phyloP scores from a whole-genome alignment of 768 basidiomycete genomes.

The Mrakia blollopis region DNA sequence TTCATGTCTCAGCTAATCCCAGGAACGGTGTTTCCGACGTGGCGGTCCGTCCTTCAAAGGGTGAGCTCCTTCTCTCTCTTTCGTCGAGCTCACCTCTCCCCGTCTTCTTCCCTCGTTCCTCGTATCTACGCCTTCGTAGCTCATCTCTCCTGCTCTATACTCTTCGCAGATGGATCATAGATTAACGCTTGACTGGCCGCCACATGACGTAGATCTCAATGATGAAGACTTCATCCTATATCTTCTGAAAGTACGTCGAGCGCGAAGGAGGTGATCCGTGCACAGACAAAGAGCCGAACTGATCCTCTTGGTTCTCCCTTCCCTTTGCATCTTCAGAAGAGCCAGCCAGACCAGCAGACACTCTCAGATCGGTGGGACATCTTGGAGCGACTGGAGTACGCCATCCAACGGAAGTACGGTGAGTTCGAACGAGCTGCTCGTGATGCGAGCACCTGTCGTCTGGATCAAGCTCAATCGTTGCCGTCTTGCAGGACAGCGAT shows the following conservation, averaged over 20 bases:
- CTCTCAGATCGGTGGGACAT: not conserved
- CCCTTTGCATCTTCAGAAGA: not conserved
- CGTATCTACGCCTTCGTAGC: not conserved
- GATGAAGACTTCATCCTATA: too few species aligned
- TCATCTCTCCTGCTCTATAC: too few species aligned
- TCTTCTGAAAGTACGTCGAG: too few species aligned
- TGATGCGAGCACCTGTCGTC: too few species aligned
- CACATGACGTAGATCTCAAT: too few species aligned
- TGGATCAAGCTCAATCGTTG: not conserved
- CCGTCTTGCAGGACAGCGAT: not conserved
- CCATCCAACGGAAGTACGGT: not conserved
- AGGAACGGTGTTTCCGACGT: not conserved
- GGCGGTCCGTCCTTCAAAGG: not conserved
- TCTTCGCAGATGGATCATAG: too few species aligned
- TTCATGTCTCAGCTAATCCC: not conserved
- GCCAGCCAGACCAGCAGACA: not conserved
- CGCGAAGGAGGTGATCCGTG: too few species aligned
- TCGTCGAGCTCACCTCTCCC: not conserved
- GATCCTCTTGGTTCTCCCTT: too few species aligned
- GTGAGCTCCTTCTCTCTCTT: not conserved
- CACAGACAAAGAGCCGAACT: too few species aligned
- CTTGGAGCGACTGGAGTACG: not conserved
- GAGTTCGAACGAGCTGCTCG: not conserved
- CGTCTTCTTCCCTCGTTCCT: not conserved
- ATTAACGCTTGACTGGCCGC: too few species aligned